Evolutionary conservation across 768 basidiomycete species (phyloP).

Genomic region (Hericium alpestre): DNA sequence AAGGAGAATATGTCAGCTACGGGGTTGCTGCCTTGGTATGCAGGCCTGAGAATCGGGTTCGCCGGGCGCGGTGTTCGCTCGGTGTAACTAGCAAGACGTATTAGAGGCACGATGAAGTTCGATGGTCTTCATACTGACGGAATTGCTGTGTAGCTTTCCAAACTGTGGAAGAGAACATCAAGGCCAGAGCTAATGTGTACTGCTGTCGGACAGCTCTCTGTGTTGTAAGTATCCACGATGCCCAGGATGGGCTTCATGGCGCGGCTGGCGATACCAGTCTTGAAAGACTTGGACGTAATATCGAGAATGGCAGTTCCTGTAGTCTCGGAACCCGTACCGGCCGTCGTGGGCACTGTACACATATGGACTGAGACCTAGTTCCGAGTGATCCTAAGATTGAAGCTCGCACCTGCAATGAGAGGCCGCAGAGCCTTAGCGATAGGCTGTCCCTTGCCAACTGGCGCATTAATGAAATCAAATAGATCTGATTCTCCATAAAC

Average conservation of each 20-base stretch:
- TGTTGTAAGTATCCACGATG: slow-evolving; percentile 80
- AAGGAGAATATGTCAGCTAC: slow-evolving; percentile 93
- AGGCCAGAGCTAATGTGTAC: slow-evolving; percentile 92
- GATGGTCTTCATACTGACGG: slow-evolving; percentile 42
- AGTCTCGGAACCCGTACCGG: slow-evolving; percentile 89
- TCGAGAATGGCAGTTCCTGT: slow-evolving; percentile 92
- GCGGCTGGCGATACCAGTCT: slow-evolving; percentile 91
- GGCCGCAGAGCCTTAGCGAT: slow-evolving; percentile 67
- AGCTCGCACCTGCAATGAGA: slow-evolving; percentile 60
- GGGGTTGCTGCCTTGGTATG: slow-evolving; percentile 89
- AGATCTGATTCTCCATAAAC: slow-evolving; percentile 89
- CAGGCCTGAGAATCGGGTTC: slow-evolving; percentile 85
- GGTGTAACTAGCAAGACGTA: slow-evolving; percentile 48
- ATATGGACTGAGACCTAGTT: neutral
- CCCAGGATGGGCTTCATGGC: slow-evolving; percentile 83
- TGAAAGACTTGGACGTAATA: slow-evolving; percentile 85
- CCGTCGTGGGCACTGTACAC: slow-evolving; percentile 51
- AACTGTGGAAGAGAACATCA: slow-evolving; percentile 91
- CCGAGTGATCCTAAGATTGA: neutral
- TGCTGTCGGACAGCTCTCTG: slow-evolving; percentile 81
- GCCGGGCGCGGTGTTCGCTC: slow-evolving; percentile 82
- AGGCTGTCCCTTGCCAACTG: slow-evolving; percentile 84
- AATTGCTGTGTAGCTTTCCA: slow-evolving; percentile 92
- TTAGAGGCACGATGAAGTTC: neutral
- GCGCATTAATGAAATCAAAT: slow-evolving; percentile 96